These are phyloP conservation scores for Claviceps africana DNA, from an alignment of 2,329 filamentous ascomycete species.

Conservation along the genomic window DNA sequence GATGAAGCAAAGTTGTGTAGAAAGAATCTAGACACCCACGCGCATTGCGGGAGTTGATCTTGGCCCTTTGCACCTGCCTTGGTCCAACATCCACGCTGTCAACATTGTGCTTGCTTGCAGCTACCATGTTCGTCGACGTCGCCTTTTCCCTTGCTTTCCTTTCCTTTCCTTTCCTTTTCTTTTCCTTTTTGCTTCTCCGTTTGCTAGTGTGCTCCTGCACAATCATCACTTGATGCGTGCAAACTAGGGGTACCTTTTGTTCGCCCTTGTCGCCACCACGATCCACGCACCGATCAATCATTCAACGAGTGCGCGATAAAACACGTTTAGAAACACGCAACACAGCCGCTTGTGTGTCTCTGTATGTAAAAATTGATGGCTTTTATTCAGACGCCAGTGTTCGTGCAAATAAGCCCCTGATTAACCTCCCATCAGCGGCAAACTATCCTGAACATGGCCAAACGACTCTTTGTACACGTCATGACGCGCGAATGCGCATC, in stretches of 20 bases:
- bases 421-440: neutral
- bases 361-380: slow-evolving; percentile 2
- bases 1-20: neutral
- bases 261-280: neutral
- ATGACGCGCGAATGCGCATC: neutral
- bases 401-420: slow-evolving; percentile 1
- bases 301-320: neutral
- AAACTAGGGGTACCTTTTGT: neutral
- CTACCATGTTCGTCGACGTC: neutral
- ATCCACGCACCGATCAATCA: neutral
- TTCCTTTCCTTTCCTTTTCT: too few relatives aligned
- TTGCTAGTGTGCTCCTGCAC: neutral
- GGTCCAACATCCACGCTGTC: neutral
- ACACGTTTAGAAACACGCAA: neutral
- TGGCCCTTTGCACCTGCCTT: neutral
- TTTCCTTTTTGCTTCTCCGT: too few relatives aligned
- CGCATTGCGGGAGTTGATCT: neutral
- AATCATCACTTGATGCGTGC: too few relatives aligned
- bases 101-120: neutral
- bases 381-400: slow-evolving; percentile 6
- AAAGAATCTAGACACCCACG: neutral
- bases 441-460: slow-evolving; percentile 2
- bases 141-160: too few relatives aligned
- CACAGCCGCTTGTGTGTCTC: neutral
- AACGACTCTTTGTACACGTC: slow-evolving; percentile 3